Evolutionary conservation across 2,329 filamentous ascomycete species (phyloP).

Genomic region (Colletotrichum sp.): DNA sequence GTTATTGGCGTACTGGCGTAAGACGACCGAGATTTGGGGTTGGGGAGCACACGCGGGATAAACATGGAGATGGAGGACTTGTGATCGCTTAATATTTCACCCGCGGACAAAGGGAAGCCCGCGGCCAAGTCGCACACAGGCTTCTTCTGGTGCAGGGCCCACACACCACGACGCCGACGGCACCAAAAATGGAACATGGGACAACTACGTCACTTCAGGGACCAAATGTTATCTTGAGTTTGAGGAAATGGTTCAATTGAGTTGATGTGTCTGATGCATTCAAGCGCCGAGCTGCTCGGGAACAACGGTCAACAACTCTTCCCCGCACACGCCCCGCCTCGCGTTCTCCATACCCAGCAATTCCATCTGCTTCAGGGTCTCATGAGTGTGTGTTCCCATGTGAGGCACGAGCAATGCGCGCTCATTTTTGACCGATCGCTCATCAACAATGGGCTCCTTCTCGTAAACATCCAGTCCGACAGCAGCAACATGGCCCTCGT

Average conservation of each 20-base stretch:
- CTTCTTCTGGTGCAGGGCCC: not conserved
- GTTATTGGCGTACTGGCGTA: not conserved
- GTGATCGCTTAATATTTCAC: not conserved
- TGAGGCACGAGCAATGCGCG: conserved; percentile 69
- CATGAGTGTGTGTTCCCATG: conserved; percentile 69
- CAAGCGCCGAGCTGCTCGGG: not conserved
- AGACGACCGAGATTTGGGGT: not conserved
- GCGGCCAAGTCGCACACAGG: not conserved
- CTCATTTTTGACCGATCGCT: conserved; percentile 61
- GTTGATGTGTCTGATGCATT: not conserved
- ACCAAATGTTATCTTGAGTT: not conserved
- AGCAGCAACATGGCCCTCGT: conserved; percentile 57
- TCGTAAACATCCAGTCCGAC: conserved; percentile 63
- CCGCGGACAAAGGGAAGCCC: conserved; percentile 7
- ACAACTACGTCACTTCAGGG: not conserved
- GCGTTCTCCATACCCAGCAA: conserved; percentile 32
- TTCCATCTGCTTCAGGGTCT: conserved; percentile 42
- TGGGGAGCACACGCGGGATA: not conserved
- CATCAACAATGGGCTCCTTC: conserved; percentile 63
- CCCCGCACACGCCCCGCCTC: conserved; percentile 16
- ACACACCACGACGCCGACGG: not conserved
- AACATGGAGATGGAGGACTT: not conserved
- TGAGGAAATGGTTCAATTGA: not conserved
- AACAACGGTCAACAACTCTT: conserved; percentile 21
- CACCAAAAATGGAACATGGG: not conserved